phyloP scores from a whole-genome alignment of 2,329 filamentous ascomycete species.

The Coniochaeta ligniaria region DNA sequence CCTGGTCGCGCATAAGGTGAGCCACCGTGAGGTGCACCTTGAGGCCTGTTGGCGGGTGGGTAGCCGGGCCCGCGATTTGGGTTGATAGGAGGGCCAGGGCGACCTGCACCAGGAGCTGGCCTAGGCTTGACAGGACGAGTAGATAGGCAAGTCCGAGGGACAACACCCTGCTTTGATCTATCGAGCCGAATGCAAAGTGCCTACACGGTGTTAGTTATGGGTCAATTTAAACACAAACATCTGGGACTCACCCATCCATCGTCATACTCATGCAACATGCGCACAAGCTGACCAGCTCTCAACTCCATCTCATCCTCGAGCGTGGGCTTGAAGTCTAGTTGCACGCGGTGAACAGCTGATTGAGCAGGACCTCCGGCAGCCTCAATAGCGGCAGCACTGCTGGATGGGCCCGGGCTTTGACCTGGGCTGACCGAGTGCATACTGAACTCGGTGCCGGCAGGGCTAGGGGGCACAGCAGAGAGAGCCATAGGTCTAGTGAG shows the following conservation, averaged over 20 bases:
- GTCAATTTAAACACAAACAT: background rate
- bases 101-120: conserved; percentile 36
- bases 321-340: conserved; percentile 88
- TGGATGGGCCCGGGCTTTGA: conserved; percentile 34
- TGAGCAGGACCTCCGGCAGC: conserved; percentile 52
- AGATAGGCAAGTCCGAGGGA: conserved; percentile 87
- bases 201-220: conserved; percentile 30
- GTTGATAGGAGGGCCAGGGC: conserved; percentile 47
- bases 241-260: conserved; percentile 81
- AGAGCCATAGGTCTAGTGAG: conserved; percentile 38
- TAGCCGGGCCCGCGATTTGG: conserved; percentile 26
- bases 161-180: conserved; percentile 85
- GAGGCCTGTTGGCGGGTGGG: conserved; percentile 24
- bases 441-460: conserved; percentile 57
- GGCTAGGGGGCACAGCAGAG: conserved; percentile 43
- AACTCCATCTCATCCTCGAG: conserved; percentile 89
- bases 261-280: conserved; percentile 91
- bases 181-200: conserved; percentile 88
- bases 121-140: conserved; percentile 86
- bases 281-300: conserved; percentile 72
- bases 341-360: conserved; percentile 77
- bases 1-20: conserved; percentile 24
- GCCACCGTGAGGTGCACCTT: conserved; percentile 13
- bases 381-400: conserved; percentile 52
- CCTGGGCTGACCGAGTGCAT: conserved; percentile 45